Evolutionary conservation across 805 yeast genomes (phyloP), one percentile per base, ranked within the genome.

Genomic region (Phaffomyces thermotolerans): DNA sequence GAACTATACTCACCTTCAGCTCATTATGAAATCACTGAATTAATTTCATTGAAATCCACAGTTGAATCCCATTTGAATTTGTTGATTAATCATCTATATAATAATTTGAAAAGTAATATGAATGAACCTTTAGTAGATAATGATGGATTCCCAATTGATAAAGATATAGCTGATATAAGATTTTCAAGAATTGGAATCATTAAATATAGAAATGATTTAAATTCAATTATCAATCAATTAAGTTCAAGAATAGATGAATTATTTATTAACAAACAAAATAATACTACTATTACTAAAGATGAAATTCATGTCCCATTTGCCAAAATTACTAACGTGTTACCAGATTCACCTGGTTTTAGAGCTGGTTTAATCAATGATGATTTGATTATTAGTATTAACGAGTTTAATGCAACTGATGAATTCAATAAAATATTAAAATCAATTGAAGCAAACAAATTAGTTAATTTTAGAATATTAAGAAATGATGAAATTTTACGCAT

Each of bases 91-190:
- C 30, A 39, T n/a, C 25, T 45, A 10, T 13, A n/a, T 8, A 9
- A 32, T 15, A 36, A 45, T 20, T 39, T 45, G 24, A 33, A 41
- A 20, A 34, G 40, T 4, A 80, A 75, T 50, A 79, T 87, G 86
- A 60, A 72, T 22, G 80, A 90, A 2, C 69, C 79, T 0, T 62
- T 91, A 45, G 63, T 85, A 2, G 76, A 83, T 0, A 46, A 54
- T 0, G 95, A 91, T 56, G 96, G 97, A 18, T 91, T 76, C 54
- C 99, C 99, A 1, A 66, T 97, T 36, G 61, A 72, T 24, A 95
- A 91, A 24, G 95, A 91, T 54, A 84, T 91, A 5, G 77, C 88
- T 3, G 74, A 73, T 41, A 69, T 88, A 12, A 66, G 95, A 42
- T 59, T 74, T 9, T 57, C 80, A 1, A 66, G 96, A 46, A 73